Base-by-base conservation (phyloP, 768 basidiomycete species). In the Arthromyces matolae region DNA sequence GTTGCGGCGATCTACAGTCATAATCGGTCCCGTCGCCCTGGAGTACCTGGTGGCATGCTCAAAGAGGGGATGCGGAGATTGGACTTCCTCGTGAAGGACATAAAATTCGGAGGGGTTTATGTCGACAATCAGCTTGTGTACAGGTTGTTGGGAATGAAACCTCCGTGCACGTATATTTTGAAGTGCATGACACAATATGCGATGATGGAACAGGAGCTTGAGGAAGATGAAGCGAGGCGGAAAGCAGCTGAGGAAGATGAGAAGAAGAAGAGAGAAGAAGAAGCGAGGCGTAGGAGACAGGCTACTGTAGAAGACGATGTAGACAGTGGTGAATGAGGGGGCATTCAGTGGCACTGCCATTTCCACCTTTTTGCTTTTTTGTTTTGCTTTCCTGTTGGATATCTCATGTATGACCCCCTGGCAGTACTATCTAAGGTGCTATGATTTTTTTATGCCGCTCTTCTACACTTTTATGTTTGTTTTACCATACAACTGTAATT, bases 41-140 rank as follows among this genome's bases (percentile, higher is more conserved):
- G 78, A 39, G 86, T 82, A 1, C 87, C 89, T 1, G 89, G 89
- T 0, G 89, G 86, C 0, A 64, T 66, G 33, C 72, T 90, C 3
- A 80, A 79, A 7, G 71, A 76, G 39, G 81, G 81, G 8, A 71
- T 90, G 62, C 77, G 79, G 53, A 68, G 82, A 44, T 66, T 86
- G 44, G 89, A 91, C 58, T 89, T 78, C 69, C 69, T 91, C 25
- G 71, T 79, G 6, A 62, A 68, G 39, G 61, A 77, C 43, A 79
- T 79, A 25, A 73, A 78, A 64, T 90, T 79, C 54, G 86, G 81
- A 2, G 89, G 89, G 8, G 62, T 89, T 28, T 67, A 65, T 45
- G 19, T 58, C 14, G 76, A 80, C 57, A 75, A 79, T 8, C 44
- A 60, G 8, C 56, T 71, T 23, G 70, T 81, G 38, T 64, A 60